These are phyloP conservation scores for Suillus tomentosus DNA, from an alignment of 768 basidiomycete species.

Conservation along the genomic window DNA sequence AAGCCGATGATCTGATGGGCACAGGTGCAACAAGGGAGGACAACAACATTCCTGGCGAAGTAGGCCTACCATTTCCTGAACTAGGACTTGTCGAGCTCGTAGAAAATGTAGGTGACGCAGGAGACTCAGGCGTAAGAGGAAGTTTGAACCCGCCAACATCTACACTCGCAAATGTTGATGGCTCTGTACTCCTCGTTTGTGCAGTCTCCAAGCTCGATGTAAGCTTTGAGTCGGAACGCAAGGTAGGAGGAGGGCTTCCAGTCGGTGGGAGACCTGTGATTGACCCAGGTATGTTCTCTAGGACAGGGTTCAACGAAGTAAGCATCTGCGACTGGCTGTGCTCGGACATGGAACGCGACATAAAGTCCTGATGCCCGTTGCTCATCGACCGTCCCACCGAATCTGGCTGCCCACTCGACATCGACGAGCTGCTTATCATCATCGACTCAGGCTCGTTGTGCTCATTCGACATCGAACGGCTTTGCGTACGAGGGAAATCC, in stretches of 20 bases:
- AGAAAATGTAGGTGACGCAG: conserved; percentile 17
- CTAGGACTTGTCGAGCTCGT: neutral
- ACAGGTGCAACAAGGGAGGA: conserved; percentile 6
- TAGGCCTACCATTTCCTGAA: conserved; percentile 1
- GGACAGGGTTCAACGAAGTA: conserved; percentile 13
- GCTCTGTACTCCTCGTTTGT: conserved; percentile 24
- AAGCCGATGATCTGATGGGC: conserved; percentile 14
- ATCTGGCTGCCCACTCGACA: conserved; percentile 27
- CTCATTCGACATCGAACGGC: conserved; percentile 20
- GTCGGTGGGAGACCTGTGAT: conserved; percentile 21
- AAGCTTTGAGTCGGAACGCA: conserved; percentile 44
- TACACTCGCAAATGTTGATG: conserved; percentile 15
- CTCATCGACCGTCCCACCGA: conserved; percentile 1
- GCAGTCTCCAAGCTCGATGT: conserved; percentile 29
- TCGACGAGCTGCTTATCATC: conserved; percentile 22
- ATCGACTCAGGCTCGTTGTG: conserved; percentile 15
- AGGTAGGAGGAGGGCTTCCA: conserved; percentile 34
- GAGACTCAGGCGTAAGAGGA: conserved; percentile 33
- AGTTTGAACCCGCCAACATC: conserved; percentile 34
- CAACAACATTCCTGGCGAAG: conserved; percentile 5
- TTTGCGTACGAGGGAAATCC: conserved; percentile 22
- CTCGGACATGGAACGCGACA: conserved; percentile 8
- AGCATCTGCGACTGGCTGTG: conserved; percentile 2
- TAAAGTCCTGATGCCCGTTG: conserved; percentile 3
- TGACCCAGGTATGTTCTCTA: conserved; percentile 21